Evolutionary conservation across 768 basidiomycete genomes (phyloP), one percentile per base, ranked within the genome.

Genomic region (Termitomyces sp.): DNA sequence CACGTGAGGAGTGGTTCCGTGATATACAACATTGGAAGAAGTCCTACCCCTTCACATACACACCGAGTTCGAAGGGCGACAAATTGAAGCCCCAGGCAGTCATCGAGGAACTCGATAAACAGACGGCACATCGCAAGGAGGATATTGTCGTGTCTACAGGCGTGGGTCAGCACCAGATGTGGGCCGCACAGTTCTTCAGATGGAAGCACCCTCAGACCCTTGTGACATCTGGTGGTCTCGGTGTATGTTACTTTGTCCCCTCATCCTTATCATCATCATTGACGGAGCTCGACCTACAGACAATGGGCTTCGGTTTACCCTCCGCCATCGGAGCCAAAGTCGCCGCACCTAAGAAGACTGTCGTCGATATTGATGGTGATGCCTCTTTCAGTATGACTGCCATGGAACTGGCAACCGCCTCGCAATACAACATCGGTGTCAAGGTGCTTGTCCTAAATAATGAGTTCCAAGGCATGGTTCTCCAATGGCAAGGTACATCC

Each of bases 131-230:
- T 57, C 82, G 76, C 70, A 96, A 98, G 75, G 88, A 91, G 56
- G 85, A 98, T 23, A 81, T 97, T 40, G 74, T 99, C 66, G 73
- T 99, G 52, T 72, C 92, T 11, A 99, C 97, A 15, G 97, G 97
- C 63, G 97, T 99, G 21, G 97, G 97, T 8, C 97, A 99, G 70
- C 97, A 98, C 74, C 96, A 99, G 73, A 98, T 98, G 97, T 98
- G 94, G 94, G 96, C 96, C 1, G 92, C 91, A 42, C 97, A 99
- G 71, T 79, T 87, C 69, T 98, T 84, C 73, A 79, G 95, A 57
- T 99, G 95, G 95, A 89, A 75, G 59, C 74, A 87, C 49, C 97
- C 97, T 0, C 80, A 86, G 42, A 80, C 91, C 46, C 81, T 98
- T 87, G 85, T 96, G 53, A 93, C 94, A 14, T 94, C 91, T 35